Conservation (phyloP, 257 asterid species). For the Misopates orontium region DNA sequence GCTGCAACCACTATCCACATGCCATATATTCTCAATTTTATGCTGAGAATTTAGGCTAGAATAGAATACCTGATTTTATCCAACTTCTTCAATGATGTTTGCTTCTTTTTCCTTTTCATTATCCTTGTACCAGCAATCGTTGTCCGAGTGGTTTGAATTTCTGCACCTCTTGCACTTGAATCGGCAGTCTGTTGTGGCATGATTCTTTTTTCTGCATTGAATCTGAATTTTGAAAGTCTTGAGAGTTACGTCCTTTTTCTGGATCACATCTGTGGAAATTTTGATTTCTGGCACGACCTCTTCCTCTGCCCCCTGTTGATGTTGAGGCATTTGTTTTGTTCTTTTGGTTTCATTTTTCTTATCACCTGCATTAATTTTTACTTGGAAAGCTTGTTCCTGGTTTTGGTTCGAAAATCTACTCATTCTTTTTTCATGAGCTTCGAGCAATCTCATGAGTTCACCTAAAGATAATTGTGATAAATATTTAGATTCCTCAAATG, state of each 20-base stretch:
- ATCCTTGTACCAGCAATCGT: background rate
- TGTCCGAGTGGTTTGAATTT: background rate
- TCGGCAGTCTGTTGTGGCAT: background rate
- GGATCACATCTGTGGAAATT: background rate
- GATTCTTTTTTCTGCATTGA: background rate
- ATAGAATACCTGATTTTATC: background rate
- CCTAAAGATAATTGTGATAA: background rate
- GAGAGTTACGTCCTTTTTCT: background rate
- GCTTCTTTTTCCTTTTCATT: background rate
- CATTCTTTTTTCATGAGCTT: slow-evolving; percentile 3
- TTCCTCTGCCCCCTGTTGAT: too few relatives aligned
- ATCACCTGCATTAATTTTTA: background rate
- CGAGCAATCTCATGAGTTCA: background rate
- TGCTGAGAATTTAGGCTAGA: too few relatives aligned
- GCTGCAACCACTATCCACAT: background rate
- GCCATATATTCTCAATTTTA: background rate
- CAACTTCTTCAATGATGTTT: background rate
- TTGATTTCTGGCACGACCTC: too few relatives aligned
- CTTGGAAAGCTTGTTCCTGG: background rate
- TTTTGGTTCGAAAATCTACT: background rate
- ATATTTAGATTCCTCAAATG: background rate
- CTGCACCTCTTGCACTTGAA: too few relatives aligned
- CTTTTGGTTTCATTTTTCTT: too few relatives aligned
- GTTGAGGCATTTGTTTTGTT: background rate
- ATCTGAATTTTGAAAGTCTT: background rate